Evolutionary conservation across 2,329 filamentous ascomycete species (phyloP).

Genomic region (Venturia aucupariae): DNA sequence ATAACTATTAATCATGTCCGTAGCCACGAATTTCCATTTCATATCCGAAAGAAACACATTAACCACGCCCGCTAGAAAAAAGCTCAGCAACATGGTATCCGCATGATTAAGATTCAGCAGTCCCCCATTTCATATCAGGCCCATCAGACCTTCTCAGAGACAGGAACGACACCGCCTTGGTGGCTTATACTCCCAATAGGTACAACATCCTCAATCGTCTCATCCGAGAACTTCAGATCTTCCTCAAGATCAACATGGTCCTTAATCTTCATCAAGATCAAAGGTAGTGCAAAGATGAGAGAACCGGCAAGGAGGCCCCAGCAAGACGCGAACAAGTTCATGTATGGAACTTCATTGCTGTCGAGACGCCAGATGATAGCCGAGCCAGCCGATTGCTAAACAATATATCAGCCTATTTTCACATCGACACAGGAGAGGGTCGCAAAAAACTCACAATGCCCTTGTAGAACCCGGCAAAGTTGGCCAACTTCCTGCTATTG

Average conservation of each 20-base stretch:
- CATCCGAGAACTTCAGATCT: slow-evolving; percentile 76
- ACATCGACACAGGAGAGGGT: not conserved
- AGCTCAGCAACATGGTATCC: not conserved
- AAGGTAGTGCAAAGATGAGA: slow-evolving; percentile 65
- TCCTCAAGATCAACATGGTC: slow-evolving; percentile 75
- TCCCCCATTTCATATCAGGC: not conserved
- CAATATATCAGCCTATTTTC: not conserved
- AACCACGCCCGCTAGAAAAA: not conserved
- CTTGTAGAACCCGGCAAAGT: slow-evolving; percentile 87
- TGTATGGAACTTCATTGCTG: slow-evolving; percentile 47
- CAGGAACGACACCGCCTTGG: not conserved
- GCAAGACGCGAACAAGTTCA: slow-evolving; percentile 62
- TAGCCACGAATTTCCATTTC: not conserved
- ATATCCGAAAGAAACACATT: not conserved
- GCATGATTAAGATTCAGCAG: not conserved
- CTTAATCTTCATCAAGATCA: slow-evolving; percentile 70
- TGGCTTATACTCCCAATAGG: slow-evolving; percentile 16
- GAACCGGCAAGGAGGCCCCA: slow-evolving; percentile 71
- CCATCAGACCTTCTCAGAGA: slow-evolving; percentile 2
- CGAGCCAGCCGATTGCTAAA: slow-evolving; percentile 65
- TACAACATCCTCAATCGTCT: slow-evolving; percentile 63
- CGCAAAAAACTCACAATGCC: slow-evolving; percentile 42
- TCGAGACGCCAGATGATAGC: slow-evolving; percentile 70
- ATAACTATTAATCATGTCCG: not conserved
- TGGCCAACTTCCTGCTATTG: slow-evolving; percentile 83